Evolutionary conservation across 2,329 filamentous ascomycete genomes (phyloP), one percentile per base, ranked within the genome.

Genomic region (Setomelanomma holmii): DNA sequence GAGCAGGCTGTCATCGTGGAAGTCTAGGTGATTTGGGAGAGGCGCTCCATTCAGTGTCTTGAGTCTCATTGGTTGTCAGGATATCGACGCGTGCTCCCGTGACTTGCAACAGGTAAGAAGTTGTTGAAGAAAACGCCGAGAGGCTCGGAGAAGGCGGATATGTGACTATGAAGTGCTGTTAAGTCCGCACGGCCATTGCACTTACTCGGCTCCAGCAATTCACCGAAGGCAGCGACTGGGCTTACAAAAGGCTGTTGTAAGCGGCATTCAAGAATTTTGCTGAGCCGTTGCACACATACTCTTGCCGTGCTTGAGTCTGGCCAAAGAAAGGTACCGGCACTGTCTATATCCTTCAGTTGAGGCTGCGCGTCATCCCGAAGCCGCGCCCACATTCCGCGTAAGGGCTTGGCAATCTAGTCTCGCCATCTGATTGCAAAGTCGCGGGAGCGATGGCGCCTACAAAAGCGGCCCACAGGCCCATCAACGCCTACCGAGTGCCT

Each of bases 1-100:
- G 16, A 86, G 73, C 34, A 90, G 78, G n/a, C 69, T 63, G 1
- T 73, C 61, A 11, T 81, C 69, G 40, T 79, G 70, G 83, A 87
- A 89, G 35, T 80, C 72, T 19, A 91, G 77, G 20, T 76, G 73
- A 8, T 73, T 74, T 23, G 75, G 67, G 27, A 80, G 73, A 2
- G 89, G 89, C n/a, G 88, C 86, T 20, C 88, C 88, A 47, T 82
- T 79, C 49, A 87, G 73, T 54, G 85, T 79, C 46, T 68, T 71
- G 43, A 74, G 68, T 47, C 84, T 79, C 61, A 76, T 73, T 53
- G 52, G 46, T 39, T n/a, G 34, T 3, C 34, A 16, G 34, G 16
- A 36, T n/a, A 7, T 10, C 34, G 16, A 36, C 34, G 34, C 34
- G 34, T 11, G 7, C 7, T 36, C 16, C 11, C 34, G 34, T 36